phyloP scores from a whole-genome alignment of 2,329 filamentous ascomycete genomes.

The Fusarium begoniae region DNA sequence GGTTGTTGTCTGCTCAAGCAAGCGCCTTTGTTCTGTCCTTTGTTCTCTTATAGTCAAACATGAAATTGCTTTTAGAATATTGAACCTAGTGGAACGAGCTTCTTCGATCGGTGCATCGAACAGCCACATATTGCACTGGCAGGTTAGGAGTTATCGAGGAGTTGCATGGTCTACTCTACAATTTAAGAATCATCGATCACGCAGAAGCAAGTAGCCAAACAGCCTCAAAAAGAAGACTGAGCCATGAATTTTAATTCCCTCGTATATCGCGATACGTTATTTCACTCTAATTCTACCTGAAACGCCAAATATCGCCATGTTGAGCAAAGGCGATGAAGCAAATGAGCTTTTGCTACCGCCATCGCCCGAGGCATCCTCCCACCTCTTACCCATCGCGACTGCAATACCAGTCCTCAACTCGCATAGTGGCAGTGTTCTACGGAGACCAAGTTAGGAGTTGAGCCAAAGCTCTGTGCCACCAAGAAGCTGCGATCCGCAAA shows the following conservation, averaged over 20 bases:
- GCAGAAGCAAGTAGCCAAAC: neutral
- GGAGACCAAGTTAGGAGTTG: neutral
- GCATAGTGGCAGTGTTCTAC: neutral
- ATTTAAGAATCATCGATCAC: neutral
- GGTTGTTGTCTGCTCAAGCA: no score
- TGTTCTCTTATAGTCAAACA: neutral
- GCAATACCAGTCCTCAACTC: neutral
- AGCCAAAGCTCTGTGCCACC: neutral
- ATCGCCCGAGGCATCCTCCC: neutral
- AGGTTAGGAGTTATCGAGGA: no score
- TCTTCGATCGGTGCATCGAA: no score
- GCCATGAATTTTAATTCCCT: no score
- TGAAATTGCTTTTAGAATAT: fast-evolving
- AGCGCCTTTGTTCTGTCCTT: neutral
- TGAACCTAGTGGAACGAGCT: no score
- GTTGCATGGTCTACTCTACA: neutral
- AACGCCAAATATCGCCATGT: neutral
- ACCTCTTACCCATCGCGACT: neutral
- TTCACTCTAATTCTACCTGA: no score
- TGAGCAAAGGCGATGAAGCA: neutral
- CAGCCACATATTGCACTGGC: neutral
- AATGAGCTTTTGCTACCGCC: neutral
- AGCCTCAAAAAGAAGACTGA: neutral
- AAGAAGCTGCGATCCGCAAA: neutral
- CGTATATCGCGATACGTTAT: neutral